phyloP scores from a whole-genome alignment of 441 rosid genomes.

The Isatis lusitanica region DNA sequence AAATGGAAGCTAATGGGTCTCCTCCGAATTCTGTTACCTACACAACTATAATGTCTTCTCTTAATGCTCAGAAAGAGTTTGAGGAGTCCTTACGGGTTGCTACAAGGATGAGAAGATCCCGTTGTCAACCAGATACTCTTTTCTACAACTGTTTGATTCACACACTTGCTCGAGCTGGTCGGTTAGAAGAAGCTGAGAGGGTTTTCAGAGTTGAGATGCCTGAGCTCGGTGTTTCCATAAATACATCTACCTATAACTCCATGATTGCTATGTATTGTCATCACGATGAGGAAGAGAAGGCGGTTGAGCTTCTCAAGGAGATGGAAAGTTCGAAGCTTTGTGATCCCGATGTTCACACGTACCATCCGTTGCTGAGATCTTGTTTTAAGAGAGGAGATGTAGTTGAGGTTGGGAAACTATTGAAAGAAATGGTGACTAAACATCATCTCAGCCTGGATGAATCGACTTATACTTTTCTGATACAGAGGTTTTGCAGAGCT shows the following conservation, averaged over 20 bases:
- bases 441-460: conserved; percentile 77
- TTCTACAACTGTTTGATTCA: conserved; percentile 81
- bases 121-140: conserved; percentile 56
- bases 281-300: conserved; percentile 48
- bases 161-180: conserved; percentile 61
- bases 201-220: conserved; percentile 69
- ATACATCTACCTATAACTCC: conserved; percentile 68
- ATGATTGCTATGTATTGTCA: conserved; percentile 80
- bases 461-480: conserved; percentile 65
- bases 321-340: conserved; percentile 50
- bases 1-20: conserved; percentile 60
- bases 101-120: conserved; percentile 47
- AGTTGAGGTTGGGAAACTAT: conserved; percentile 53
- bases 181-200: conserved; percentile 48
- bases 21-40: conserved; percentile 72
- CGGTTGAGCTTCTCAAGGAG: conserved; percentile 49
- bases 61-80: conserved; percentile 54
- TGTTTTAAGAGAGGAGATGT: conserved; percentile 66
- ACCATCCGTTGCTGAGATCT: conserved; percentile 63
- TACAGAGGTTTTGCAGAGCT: conserved; percentile 76
- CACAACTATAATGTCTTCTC: conserved; percentile 61
- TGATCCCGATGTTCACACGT: conserved; percentile 71
- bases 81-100: conserved; percentile 59
- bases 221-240: conserved; percentile 39
- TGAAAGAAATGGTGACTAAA: conserved; percentile 71